Evolutionary conservation across 371 early-diverging fungal genomes (phyloP).

Genomic region (Lichtheimia ornata): DNA sequence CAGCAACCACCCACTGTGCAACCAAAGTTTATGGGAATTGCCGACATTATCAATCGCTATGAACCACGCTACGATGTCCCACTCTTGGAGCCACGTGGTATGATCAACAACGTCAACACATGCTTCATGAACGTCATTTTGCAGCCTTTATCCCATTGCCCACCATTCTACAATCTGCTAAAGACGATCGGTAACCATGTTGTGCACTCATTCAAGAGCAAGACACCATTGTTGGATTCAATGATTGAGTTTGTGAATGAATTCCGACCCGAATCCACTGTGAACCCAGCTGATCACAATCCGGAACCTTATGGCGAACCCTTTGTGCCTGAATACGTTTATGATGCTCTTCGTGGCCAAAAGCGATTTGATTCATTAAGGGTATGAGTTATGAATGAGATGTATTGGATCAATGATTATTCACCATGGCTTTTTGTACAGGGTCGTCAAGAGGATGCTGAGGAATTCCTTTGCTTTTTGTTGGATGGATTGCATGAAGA

Average conservation of each 20-base stretch:
- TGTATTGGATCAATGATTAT: not conserved
- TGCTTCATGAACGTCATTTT: slow-evolving; percentile 97
- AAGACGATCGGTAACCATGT: slow-evolving; percentile 65
- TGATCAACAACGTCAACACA: slow-evolving; percentile 95
- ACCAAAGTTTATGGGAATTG: slow-evolving; percentile 55
- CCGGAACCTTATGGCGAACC: slow-evolving; percentile 68
- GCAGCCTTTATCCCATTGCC: slow-evolving; percentile 85
- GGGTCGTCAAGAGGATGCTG: slow-evolving; percentile 97
- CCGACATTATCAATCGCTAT: slow-evolving; percentile 58
- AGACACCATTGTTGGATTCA: slow-evolving; percentile 83
- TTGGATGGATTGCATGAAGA: slow-evolving; percentile 96
- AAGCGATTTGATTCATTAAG: slow-evolving; percentile 81
- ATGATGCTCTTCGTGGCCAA: slow-evolving; percentile 80
- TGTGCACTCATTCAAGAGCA: slow-evolving; percentile 70
- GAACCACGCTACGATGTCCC: slow-evolving; percentile 51
- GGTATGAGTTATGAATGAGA: slow-evolving; percentile 18
- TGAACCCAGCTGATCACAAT: slow-evolving; percentile 19
- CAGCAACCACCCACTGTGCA: slow-evolving; percentile 23
- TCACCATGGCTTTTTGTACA: slow-evolving; percentile 8
- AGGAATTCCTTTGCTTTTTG: slow-evolving; percentile 92
- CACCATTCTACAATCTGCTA: slow-evolving; percentile 88
- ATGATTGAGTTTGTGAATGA: slow-evolving; percentile 82
- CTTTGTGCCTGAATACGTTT: slow-evolving; percentile 92
- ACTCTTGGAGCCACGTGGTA: slow-evolving; percentile 84
- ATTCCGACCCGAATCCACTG: slow-evolving; percentile 51